Evolutionary conservation across 306 rosid genomes (phyloP).

Genomic region (Cucumis melo): DNA sequence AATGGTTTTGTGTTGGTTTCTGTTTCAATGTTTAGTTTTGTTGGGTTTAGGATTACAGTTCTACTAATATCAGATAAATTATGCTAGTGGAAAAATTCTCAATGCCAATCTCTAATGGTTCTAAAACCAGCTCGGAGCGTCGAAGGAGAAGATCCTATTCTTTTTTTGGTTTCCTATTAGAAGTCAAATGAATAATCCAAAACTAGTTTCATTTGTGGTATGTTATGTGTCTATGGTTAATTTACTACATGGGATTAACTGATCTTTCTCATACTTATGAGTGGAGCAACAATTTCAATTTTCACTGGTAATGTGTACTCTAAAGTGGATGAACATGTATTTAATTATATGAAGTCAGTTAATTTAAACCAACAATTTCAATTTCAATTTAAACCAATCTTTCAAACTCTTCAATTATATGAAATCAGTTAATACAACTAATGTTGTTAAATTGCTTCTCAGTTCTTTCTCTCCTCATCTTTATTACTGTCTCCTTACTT

Average conservation of each 20-base stretch:
- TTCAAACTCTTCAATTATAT: not conserved
- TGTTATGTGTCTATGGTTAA: not conserved
- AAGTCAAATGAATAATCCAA: not conserved
- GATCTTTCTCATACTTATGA: not conserved
- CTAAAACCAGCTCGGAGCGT: not conserved
- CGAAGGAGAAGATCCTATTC: not conserved
- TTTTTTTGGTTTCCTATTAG: not conserved
- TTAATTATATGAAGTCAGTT: too few relatives aligned
- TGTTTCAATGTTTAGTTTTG: not conserved
- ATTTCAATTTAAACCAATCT: not conserved
- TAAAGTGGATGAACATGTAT: not conserved
- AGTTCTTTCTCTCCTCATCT: not conserved
- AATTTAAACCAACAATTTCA: too few relatives aligned
- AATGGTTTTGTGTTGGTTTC: not conserved
- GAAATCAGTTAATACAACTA: not conserved
- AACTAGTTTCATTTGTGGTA: not conserved
- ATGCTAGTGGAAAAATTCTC: not conserved
- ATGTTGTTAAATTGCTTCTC: not conserved
- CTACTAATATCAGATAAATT: not conserved
- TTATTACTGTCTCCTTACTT: not conserved
- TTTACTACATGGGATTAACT: not conserved
- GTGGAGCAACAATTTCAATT: not conserved
- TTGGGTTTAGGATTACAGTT: too few relatives aligned
- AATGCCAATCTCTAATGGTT: not conserved
- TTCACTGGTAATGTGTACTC: not conserved